A percentile compares a stretch with the other conserved stretches of the same genome.
Evolutionary conservation across 257 asterid genomes (phyloP).

Genomic region (Solanum commersonii): DNA sequence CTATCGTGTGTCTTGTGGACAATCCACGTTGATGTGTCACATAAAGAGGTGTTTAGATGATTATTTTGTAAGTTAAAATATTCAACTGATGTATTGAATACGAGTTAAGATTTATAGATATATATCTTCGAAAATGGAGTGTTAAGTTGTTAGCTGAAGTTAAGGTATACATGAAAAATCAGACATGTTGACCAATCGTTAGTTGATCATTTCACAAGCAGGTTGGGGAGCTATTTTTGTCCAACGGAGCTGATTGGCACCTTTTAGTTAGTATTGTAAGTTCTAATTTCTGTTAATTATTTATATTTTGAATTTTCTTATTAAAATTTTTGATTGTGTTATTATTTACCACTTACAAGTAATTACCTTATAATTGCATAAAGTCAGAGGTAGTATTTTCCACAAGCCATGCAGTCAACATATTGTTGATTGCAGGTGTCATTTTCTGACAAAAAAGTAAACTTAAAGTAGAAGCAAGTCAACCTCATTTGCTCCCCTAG

Average conservation of each 20-base stretch:
- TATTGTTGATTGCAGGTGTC: background rate
- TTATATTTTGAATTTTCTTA: background rate
- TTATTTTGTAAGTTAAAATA: background rate
- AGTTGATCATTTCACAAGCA: too few relatives aligned
- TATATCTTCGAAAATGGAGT: too few relatives aligned
- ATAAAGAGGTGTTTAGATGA: background rate
- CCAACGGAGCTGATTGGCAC: too few relatives aligned
- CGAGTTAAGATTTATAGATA: too few relatives aligned
- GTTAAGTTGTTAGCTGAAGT: background rate
- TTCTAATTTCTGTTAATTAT: too few relatives aligned
- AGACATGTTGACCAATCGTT: too few relatives aligned
- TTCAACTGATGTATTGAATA: too few relatives aligned
- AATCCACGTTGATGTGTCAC: accelerated
- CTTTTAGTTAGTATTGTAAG: background rate
- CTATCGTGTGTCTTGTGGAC: background rate
- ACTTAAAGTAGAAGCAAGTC: background rate
- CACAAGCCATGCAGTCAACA: background rate
- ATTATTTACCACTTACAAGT: background rate
- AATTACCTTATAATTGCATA: background rate
- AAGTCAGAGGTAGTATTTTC: background rate
- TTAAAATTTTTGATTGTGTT: background rate
- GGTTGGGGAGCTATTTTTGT: background rate
- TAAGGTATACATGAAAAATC: too few relatives aligned
- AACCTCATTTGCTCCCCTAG: background rate
- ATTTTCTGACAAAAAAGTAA: background rate